Evolutionary conservation across 805 yeast species (phyloP), one percentile per base, ranked within the genome.

Genomic region (Wickerhamomyces subpelliculosus): DNA sequence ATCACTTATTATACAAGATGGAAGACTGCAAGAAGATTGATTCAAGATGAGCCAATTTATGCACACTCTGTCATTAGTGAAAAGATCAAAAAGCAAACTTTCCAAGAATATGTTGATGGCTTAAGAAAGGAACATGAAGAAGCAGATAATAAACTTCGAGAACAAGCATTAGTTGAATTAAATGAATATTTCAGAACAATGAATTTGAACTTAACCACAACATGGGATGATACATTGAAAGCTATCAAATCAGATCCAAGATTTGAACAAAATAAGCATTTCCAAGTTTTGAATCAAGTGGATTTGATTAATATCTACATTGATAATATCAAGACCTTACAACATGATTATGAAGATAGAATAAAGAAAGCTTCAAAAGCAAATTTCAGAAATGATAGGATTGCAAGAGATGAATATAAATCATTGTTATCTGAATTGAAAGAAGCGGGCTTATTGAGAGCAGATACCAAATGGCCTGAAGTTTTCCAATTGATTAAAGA

Each of bases 1-100:
- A 60, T 84, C 21, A 64, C 64, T 16, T 69, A 73, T 44, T 72
- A 67, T 38, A 75, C 90, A 0, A 61, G 84, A 29, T 86, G 95
- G 95, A 49, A 55, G 24, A 72, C 80, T 1, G 64, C 74, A 0
- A 75, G 70, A 40, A 61, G 61, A n/a, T 38, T 71, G 38, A 71
- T 84, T 5, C 56, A 64, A 5, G 78, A 80, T 40, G 93, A 84
- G 49, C 79, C 87, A 0, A 72, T 81, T 7, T 81, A 76, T 52
- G 70, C 67, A 39, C 78, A 75, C 52, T 66, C 85, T 1, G 67
- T 76, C 16, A 66, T 78, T 9, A 70, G 78, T 18, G 86, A 79
- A 35, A 62, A 62, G 22, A 71, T 80, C 36, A 76, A 81, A 38
- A 66, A 67, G 34, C 66, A 67, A 32, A 67, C 79, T 3, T 84